phyloP scores from a whole-genome alignment of 164 flowering plant genomes.

The Santalum album region DNA sequence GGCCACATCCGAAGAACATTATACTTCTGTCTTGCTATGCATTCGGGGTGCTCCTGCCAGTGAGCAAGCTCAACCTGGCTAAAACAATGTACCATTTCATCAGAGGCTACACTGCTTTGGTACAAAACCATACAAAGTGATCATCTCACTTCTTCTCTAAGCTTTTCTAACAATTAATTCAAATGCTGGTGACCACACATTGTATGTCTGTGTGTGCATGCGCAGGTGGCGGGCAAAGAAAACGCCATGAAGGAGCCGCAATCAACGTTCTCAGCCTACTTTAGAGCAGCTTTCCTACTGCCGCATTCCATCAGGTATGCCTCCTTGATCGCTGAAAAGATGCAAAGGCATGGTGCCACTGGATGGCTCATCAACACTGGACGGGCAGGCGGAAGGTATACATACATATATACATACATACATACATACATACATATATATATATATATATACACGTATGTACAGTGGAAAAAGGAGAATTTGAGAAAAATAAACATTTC shows the following conservation, averaged over 20 bases:
- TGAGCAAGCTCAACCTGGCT: conserved; percentile 86
- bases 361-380: conserved; percentile 99
- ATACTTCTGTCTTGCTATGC: conserved; percentile 97
- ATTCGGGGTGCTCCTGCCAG: conserved; percentile 97
- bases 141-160: too few relatives aligned
- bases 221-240: conserved; percentile 97
- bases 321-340: conserved; percentile 94
- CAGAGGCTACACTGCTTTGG: conserved; percentile 99
- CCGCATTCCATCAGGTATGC: conserved; percentile 95
- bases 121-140: too few relatives aligned
- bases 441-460: too few relatives aligned
- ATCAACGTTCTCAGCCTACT: conserved; percentile 96
- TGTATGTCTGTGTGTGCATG: too few relatives aligned
- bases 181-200: too few relatives aligned
- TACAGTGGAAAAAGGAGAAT: too few relatives aligned
- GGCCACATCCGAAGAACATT: conserved; percentile 93
- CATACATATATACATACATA: not conserved
- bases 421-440: too few relatives aligned
- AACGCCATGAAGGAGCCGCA: conserved; percentile 90
- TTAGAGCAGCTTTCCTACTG: conserved; percentile 99
- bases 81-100: conserved; percentile 99
- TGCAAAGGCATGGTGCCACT: conserved; percentile 91
- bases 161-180: too few relatives aligned
- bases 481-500: too few relatives aligned
- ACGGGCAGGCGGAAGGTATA: conserved; percentile 98